phyloP scores from a whole-genome alignment of 495 filamentous ascomycete species.

The Neurospora pannonica region DNA sequence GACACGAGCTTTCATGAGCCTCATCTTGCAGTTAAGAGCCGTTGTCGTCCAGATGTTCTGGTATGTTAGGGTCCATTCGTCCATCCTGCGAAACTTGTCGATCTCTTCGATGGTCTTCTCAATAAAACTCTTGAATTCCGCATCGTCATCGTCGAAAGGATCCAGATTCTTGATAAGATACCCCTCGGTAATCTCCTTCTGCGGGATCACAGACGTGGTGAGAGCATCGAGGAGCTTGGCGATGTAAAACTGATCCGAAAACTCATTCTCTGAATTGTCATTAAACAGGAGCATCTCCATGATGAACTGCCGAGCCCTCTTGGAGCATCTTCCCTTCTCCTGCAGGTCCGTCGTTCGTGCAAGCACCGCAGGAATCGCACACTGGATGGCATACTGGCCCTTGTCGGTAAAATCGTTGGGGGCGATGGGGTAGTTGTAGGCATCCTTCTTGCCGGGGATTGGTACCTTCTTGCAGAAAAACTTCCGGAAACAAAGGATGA shows the following conservation, averaged over 20 bases:
- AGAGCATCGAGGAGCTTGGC: conserved; percentile 68
- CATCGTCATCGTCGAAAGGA: conserved; percentile 29
- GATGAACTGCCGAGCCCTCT: conserved; percentile 65
- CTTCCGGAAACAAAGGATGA: conserved; percentile 74
- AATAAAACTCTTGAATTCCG: conserved; percentile 43
- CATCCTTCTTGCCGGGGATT: conserved; percentile 19
- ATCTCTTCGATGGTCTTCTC: conserved; percentile 71
- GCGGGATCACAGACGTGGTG: conserved; percentile 62
- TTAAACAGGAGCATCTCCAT: conserved; percentile 85
- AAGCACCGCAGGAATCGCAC: conserved; percentile 69
- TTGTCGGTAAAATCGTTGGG: conserved; percentile 87
- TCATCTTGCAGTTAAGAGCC: conserved; percentile 67
- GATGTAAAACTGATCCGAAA: conserved; percentile 81
- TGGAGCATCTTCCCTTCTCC: conserved; percentile 68
- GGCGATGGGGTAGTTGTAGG: conserved; percentile 57
- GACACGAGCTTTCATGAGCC: conserved; percentile 61
- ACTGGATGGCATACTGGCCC: conserved; percentile 70
- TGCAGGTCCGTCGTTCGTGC: conserved; percentile 50
- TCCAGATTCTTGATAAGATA: conserved; percentile 27
- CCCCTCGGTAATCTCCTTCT: conserved; percentile 44
- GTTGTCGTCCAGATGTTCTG: conserved; percentile 84
- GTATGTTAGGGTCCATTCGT: conserved; percentile 86
- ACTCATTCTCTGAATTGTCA: conserved; percentile 81
- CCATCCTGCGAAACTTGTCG: conserved; percentile 80
- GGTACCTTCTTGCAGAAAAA: conserved; percentile 64